Percentiles rank a stretch among this genome's conserved stretches.
Evolutionary conservation across 2,329 filamentous ascomycete species (phyloP).

Genomic region (Cordyceps cateniannulata): DNA sequence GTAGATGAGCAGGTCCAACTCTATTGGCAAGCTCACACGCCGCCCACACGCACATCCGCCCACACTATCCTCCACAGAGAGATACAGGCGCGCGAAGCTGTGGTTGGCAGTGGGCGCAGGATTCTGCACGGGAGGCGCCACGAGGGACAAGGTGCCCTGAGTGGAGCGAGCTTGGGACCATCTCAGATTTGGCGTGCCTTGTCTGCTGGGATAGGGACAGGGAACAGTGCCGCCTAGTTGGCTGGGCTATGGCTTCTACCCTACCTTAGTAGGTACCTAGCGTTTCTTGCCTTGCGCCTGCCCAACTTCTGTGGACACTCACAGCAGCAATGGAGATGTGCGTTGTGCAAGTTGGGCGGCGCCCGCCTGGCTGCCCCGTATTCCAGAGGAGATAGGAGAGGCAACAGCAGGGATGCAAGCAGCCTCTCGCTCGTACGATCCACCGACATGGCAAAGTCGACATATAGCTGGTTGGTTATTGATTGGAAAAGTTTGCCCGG

Average conservation of each 20-base stretch:
- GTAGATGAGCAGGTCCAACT: constrained; percentile 10
- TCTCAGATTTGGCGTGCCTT: constrained; percentile 7
- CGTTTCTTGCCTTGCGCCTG: neutral
- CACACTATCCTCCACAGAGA: neutral
- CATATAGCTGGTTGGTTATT: neutral
- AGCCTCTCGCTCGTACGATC: neutral
- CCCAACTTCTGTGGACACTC: neutral
- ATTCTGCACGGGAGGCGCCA: constrained; percentile 8
- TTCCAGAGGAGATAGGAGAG: too few species aligned
- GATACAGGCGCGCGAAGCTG: neutral
- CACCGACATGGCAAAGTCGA: neutral
- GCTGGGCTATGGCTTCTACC: neutral
- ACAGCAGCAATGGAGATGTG: neutral
- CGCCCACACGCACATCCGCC: constrained; percentile 10
- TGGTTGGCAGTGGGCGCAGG: constrained; percentile 5
- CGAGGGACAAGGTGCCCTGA: neutral
- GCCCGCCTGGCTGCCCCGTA: neutral
- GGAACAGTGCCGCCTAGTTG: neutral
- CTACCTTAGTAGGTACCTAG: too few species aligned
- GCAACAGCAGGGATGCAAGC: neutral
- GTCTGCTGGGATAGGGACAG: neutral
- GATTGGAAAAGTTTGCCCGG: neutral
- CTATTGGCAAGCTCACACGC: neutral
- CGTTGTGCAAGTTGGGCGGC: neutral
- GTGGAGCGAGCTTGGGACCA: constrained; percentile 4